phyloP scores from a whole-genome alignment of 2,329 filamentous ascomycete species.

The Podosphaera leucotricha region DNA sequence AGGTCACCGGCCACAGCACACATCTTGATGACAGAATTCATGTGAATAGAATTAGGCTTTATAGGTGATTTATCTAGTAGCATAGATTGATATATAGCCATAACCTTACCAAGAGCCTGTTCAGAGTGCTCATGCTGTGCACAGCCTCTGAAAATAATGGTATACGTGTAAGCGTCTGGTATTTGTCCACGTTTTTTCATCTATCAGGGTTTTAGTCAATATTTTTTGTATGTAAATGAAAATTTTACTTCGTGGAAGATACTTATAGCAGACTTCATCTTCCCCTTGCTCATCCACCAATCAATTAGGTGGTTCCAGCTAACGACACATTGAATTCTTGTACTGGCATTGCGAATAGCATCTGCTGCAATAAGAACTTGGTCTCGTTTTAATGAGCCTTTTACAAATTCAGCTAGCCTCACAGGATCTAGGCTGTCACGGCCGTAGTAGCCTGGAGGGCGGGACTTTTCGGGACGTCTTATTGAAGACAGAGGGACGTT shows the following conservation, averaged over 20 bases:
- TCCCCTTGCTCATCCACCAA: slow-evolving; percentile 37
- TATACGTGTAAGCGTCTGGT: slow-evolving; percentile 67
- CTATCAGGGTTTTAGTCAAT: slow-evolving; percentile 19
- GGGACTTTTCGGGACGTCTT: slow-evolving; percentile 1
- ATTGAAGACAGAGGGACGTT: slow-evolving; percentile 4
- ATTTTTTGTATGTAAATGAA: not conserved
- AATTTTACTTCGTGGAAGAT: slow-evolving; percentile 62
- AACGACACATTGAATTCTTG: slow-evolving; percentile 38
- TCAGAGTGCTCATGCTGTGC: slow-evolving; percentile 32
- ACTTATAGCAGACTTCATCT: slow-evolving; percentile 43
- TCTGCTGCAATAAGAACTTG: slow-evolving; percentile 42
- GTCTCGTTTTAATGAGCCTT: slow-evolving; percentile 30
- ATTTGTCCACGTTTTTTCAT: slow-evolving; percentile 85
- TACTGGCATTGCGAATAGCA: slow-evolving; percentile 46
- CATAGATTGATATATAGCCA: slow-evolving; percentile 59
- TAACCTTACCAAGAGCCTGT: slow-evolving; percentile 40
- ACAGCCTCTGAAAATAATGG: slow-evolving; percentile 57
- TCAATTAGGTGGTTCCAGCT: slow-evolving; percentile 77
- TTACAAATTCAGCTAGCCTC: slow-evolving; percentile 46
- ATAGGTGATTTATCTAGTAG: slow-evolving; percentile 35
- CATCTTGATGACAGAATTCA: slow-evolving; percentile 69
- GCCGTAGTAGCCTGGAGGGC: not conserved
- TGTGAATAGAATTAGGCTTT: slow-evolving; percentile 54
- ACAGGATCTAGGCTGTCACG: slow-evolving; percentile 33
- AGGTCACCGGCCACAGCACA: slow-evolving; percentile 54